phyloP scores from a whole-genome alignment of 768 basidiomycete species.

The Boletus bicolor region DNA sequence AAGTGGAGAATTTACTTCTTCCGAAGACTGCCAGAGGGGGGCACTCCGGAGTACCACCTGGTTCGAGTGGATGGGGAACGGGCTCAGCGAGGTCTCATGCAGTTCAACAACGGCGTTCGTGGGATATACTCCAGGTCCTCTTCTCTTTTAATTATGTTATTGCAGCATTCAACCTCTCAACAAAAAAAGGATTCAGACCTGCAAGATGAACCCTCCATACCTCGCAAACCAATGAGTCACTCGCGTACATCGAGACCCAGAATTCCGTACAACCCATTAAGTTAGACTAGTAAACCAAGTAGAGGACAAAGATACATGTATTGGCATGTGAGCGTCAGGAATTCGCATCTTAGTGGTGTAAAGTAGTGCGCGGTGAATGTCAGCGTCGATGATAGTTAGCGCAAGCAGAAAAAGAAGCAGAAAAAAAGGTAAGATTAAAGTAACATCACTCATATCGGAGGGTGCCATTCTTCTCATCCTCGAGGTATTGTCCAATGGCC shows the following conservation, averaged over 20 bases:
- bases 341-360: constrained; percentile 4
- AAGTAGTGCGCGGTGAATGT: constrained; percentile 16
- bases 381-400: constrained; percentile 7
- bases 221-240: neutral
- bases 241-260: neutral
- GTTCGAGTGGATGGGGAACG: constrained; percentile 38
- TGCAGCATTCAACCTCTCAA: constrained; percentile 44
- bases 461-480: constrained; percentile 76
- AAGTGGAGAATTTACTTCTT: constrained; percentile 66
- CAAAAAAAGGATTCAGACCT: constrained; percentile 48
- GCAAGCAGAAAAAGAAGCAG: constrained; percentile 1
- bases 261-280: constrained; percentile 9
- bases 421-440: neutral
- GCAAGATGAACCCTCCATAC: constrained; percentile 25
- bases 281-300: constrained; percentile 15
- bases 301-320: constrained; percentile 24
- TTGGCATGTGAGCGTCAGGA: constrained; percentile 6
- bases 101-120: constrained; percentile 29
- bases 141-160: neutral
- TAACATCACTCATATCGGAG: constrained; percentile 38
- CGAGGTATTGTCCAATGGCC: constrained; percentile 84
- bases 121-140: neutral
- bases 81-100: constrained; percentile 23
- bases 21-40: constrained; percentile 22
- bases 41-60: constrained; percentile 17